Evolutionary conservation across 768 basidiomycete species (phyloP), one percentile per base, ranked within the genome.

Genomic region (Boletus rubroflammeus): DNA sequence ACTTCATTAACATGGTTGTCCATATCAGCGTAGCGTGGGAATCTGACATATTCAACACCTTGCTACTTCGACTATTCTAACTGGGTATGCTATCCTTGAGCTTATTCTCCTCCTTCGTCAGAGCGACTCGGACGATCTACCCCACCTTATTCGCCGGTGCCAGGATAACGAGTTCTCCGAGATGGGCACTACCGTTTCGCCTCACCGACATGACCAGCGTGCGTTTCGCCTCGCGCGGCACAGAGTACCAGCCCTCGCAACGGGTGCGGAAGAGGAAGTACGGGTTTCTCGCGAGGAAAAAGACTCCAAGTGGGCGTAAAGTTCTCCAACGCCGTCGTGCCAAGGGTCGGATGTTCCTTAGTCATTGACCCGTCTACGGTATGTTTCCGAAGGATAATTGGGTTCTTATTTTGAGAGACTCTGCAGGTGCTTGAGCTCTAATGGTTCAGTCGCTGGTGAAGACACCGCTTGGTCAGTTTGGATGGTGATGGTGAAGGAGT

Each of bases 161-260:
- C n/a, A 49, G 62, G 23, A 39, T 55, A 50, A 36, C 61, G 14
- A 55, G 55, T 39, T 6, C 67, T 10, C 50, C 61, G n/a, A 54
- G 50, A 51, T 68, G 67, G 67, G 6, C 55, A 29, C 53, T 59
- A 17, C 68, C 66, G 14, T 41, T 59, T 29, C 56, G 58, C n/a
- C 35, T 62, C 47, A 36, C 59, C 29, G 54, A 58, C 53, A 58
- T 63, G 43, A 52, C 60, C 6, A 43, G 56, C 47, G 57, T 70
- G 14, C 85, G 93, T 7, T 84, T 79, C 66, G 76, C 76, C 29
- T 79, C 86, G 28, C 81, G 83, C 41, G 95, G 95, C 41, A 81
- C 83, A n/a, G 92, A 95, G 72, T 98, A 98, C 64, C 95, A 98
- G 68, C 95, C 95, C n/a, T 93, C 90, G 0, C 93, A 96, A 71